A percentile compares a stretch with the other conserved stretches of the same genome.
Evolutionary conservation across 345 rosid species (phyloP).

Genomic region (Linum usitatissimum): DNA sequence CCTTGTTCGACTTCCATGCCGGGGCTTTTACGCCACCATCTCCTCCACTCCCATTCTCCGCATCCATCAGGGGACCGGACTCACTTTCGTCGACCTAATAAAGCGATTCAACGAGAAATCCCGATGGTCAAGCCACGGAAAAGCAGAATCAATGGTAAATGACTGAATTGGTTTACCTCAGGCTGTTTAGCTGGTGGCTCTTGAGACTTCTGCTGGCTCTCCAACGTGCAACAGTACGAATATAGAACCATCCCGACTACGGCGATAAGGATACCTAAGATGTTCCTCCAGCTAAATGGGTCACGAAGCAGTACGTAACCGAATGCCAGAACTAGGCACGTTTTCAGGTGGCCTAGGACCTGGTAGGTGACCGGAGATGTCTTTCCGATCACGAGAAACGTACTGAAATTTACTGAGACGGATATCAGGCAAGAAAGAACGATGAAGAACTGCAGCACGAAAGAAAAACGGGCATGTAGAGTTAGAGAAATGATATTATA

Average conservation of each 20-base stretch:
- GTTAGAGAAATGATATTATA: no score
- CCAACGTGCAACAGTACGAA: conserved; percentile 65
- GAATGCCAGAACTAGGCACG: conserved; percentile 94
- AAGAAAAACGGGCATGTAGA: conserved; percentile 5
- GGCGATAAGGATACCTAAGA: conserved; percentile 83
- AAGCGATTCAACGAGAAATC: no score
- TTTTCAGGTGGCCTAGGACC: conserved; percentile 97
- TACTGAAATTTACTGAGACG: conserved; percentile 98
- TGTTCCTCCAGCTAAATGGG: conserved; percentile 96
- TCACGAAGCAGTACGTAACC: conserved; percentile 85
- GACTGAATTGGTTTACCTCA: conserved; percentile 38
- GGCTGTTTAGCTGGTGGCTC: conserved; percentile 55
- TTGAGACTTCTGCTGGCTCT: conserved; percentile 72
- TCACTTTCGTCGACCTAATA: conserved; percentile 78
- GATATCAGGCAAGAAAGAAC: conserved; percentile 97
- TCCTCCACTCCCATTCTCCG: conserved; percentile 62
- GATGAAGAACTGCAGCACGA: conserved; percentile 81
- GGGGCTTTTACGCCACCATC: conserved; percentile 40
- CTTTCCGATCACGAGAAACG: conserved; percentile 95
- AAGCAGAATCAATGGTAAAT: neutral
- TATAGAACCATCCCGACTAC: conserved; percentile 84
- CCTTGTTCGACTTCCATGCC: conserved; percentile 84
- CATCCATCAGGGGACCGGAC: conserved; percentile 60
- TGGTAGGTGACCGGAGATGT: conserved; percentile 99
- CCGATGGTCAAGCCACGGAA: no score